These are phyloP conservation scores for Kurtzmaniella quercitrusa DNA, from an alignment of 1,139 yeast genomes.

Conservation along the genomic window DNA sequence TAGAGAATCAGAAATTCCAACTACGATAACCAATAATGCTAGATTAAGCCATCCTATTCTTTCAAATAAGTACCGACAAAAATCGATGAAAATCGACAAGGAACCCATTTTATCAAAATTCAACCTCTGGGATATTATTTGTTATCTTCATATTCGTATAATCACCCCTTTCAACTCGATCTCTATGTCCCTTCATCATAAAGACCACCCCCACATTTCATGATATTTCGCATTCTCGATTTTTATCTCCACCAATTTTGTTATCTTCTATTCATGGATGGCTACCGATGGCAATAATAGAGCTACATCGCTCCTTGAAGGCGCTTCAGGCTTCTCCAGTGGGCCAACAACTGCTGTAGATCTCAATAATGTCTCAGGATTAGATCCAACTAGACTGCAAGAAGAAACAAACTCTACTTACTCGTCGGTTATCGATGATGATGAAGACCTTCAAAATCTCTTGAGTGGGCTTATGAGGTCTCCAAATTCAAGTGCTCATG, in stretches of 20 bases:
- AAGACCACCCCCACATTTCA: not conserved
- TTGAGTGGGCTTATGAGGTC: conserved; percentile 21
- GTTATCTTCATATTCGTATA: too few relatives aligned
- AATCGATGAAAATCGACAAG: too few relatives aligned
- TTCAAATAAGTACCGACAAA: too few relatives aligned
- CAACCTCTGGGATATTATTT: too few relatives aligned
- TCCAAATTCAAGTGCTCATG: conserved; percentile 11
- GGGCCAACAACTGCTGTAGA: conserved; percentile 8
- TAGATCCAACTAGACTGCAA: conserved; percentile 7
- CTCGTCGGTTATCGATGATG: conserved; percentile 11
- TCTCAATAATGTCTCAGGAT: conserved; percentile 3
- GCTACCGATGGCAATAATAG: not conserved
- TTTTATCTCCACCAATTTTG: not conserved
- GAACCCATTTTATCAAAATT: too few relatives aligned
- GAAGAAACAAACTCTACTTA: conserved; percentile 2
- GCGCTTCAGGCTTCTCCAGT: conserved; percentile 3
- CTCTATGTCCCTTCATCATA: too few relatives aligned
- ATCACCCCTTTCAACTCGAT: too few relatives aligned
- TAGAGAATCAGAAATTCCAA: too few relatives aligned
- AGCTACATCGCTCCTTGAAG: conserved; percentile 3
- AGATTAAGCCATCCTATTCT: too few relatives aligned
- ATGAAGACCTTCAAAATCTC: conserved; percentile 25
- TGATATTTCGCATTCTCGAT: not conserved
- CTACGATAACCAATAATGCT: too few relatives aligned
- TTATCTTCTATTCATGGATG: not conserved